Conservation (phyloP, 805 yeast genomes). For the Candida easanensis region DNA sequence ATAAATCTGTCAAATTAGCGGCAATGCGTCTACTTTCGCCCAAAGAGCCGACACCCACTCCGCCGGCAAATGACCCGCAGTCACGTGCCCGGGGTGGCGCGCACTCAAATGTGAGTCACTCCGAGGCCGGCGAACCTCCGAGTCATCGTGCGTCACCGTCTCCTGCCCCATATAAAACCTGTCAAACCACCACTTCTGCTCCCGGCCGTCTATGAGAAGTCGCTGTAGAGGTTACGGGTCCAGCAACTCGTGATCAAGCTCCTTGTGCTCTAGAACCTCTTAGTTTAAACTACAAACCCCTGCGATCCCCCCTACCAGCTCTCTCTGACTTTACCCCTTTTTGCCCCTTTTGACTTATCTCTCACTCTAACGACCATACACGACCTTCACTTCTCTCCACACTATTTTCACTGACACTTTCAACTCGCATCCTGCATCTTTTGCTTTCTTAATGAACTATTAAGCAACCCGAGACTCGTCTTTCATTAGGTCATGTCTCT, state of each 20-base stretch:
- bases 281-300: background rate
- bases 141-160: too few relatives aligned
- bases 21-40: too few relatives aligned
- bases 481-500: background rate
- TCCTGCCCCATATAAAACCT: too few relatives aligned
- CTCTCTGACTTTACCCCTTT: background rate
- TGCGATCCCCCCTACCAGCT: background rate
- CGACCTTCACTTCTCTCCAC: background rate
- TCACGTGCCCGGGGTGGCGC: too few relatives aligned
- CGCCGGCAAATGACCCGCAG: too few relatives aligned
- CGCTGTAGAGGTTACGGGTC: background rate
- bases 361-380: background rate
- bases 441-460: background rate
- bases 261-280: background rate
- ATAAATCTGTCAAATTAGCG: too few relatives aligned
- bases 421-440: background rate
- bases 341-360: background rate
- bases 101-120: too few relatives aligned
- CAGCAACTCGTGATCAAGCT: background rate
- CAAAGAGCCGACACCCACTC: too few relatives aligned
- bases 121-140: too few relatives aligned
- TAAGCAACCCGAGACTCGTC: background rate
- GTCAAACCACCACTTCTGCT: too few relatives aligned
- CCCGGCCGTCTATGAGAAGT: background rate
- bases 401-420: background rate